Conservation (phyloP, 495 filamentous ascomycete genomes). For the Neurospora sp. region DNA sequence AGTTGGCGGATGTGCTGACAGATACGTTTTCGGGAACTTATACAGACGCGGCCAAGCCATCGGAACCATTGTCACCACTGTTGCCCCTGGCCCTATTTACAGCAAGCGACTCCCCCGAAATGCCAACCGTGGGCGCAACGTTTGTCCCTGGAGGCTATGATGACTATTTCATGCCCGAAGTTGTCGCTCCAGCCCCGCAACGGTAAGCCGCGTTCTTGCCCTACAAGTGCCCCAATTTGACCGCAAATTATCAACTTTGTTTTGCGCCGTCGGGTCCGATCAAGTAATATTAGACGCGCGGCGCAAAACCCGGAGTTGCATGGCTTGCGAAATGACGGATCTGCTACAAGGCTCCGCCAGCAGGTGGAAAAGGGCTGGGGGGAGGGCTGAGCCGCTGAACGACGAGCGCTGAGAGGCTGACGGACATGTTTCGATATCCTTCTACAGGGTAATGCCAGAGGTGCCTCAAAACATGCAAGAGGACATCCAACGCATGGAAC, state of each 20-base stretch:
- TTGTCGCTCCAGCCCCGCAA: conserved; percentile 67
- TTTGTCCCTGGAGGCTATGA: conserved; percentile 84
- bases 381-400: conserved; percentile 7
- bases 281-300: not conserved
- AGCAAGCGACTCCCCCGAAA: conserved; percentile 34
- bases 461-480: conserved; percentile 75
- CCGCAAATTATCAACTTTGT: not conserved
- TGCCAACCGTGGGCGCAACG: conserved; percentile 61
- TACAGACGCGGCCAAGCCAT: conserved; percentile 30
- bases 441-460: conserved; percentile 46
- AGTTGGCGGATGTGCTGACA: conserved; percentile 25
- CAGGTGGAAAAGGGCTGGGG: conserved; percentile 4
- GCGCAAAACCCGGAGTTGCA: not conserved
- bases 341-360: conserved; percentile 7
- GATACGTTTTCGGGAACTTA: conserved; percentile 14
- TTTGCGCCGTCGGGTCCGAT: not conserved
- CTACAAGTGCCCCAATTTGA: not conserved
- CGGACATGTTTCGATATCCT: conserved; percentile 6
- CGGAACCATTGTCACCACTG: not conserved
- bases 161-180: conserved; percentile 70
- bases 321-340: not conserved
- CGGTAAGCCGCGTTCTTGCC: conserved; percentile 48
- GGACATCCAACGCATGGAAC: conserved; percentile 79
- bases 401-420: conserved; percentile 9
- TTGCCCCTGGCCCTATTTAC: conserved; percentile 1